phyloP scores from a whole-genome alignment of 164 flowering plant species.

The Echeveria elegans region DNA sequence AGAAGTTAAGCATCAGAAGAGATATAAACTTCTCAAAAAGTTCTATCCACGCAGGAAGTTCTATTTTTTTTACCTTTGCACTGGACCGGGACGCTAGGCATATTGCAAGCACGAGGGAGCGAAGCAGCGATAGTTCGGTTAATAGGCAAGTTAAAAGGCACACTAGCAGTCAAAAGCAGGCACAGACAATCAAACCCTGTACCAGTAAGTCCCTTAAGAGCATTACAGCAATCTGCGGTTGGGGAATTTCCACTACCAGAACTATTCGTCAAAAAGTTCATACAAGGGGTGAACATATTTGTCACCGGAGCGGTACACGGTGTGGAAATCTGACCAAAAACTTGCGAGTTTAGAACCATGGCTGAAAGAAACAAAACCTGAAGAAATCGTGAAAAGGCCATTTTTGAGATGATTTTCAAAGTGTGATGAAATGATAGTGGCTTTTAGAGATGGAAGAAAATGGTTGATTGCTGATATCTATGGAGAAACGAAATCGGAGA shows the following conservation, averaged over 20 bases:
- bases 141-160: constrained; percentile 62
- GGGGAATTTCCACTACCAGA: constrained; percentile 32
- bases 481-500: not conserved
- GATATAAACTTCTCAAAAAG: no score
- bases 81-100: constrained; percentile 58
- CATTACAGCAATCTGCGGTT: constrained; percentile 48
- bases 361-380: constrained; percentile 15
- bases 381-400: constrained; percentile 10
- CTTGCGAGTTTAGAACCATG: constrained; percentile 21
- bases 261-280: constrained; percentile 50
- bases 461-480: not conserved
- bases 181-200: constrained; percentile 52
- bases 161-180: constrained; percentile 44
- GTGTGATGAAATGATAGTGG: constrained; percentile 13
- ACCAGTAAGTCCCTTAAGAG: constrained; percentile 43
- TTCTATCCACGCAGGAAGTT: not conserved
- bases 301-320: constrained; percentile 53
- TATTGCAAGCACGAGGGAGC: constrained; percentile 67
- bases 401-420: not conserved
- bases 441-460: not conserved
- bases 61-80: constrained; percentile 46
- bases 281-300: constrained; percentile 56
- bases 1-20: no score
- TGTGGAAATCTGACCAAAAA: constrained; percentile 35
- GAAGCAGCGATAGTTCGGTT: constrained; percentile 52